Conservation (phyloP, 805 yeast genomes). For the Ogataea neopini region DNA sequence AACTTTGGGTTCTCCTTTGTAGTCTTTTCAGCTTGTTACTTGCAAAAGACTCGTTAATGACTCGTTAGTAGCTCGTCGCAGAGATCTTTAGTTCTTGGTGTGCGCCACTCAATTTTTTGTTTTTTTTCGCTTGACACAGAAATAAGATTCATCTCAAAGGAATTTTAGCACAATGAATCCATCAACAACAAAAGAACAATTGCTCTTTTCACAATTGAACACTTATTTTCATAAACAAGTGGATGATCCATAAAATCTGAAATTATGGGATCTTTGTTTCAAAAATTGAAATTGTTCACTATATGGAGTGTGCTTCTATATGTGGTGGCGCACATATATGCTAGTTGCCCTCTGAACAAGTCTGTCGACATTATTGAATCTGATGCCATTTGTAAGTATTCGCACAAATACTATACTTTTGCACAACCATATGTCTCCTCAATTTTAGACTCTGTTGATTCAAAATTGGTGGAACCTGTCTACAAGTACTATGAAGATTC, state of each 20-base stretch:
- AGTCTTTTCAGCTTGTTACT: no score
- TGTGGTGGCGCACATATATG: slow-evolving; percentile 22
- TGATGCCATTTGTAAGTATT: slow-evolving; percentile 24
- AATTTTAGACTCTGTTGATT: slow-evolving; percentile 13
- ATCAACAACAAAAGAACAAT: background rate
- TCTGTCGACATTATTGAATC: slow-evolving; percentile 7
- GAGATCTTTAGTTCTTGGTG: background rate
- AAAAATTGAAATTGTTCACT: slow-evolving; percentile 20
- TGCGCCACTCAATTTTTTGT: slow-evolving; percentile 1
- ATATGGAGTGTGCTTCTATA: slow-evolving; percentile 19
- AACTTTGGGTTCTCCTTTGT: no score
- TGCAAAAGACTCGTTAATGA: background rate
- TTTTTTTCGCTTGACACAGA: background rate
- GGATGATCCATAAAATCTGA: background rate
- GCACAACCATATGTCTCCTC: slow-evolving; percentile 24
- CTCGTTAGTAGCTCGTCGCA: background rate
- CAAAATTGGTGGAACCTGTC: slow-evolving; percentile 16
- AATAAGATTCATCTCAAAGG: background rate
- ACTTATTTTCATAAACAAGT: background rate
- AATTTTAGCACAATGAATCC: background rate
- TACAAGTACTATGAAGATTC: slow-evolving; percentile 21
- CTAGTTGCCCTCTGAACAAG: slow-evolving; percentile 27
- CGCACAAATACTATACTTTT: slow-evolving; percentile 23
- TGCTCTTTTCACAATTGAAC: background rate
- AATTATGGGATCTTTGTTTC: slow-evolving; percentile 14